Evolutionary conservation across 352 stramenopile species (phyloP).

Genomic region (Blastocystis sp.): DNA sequence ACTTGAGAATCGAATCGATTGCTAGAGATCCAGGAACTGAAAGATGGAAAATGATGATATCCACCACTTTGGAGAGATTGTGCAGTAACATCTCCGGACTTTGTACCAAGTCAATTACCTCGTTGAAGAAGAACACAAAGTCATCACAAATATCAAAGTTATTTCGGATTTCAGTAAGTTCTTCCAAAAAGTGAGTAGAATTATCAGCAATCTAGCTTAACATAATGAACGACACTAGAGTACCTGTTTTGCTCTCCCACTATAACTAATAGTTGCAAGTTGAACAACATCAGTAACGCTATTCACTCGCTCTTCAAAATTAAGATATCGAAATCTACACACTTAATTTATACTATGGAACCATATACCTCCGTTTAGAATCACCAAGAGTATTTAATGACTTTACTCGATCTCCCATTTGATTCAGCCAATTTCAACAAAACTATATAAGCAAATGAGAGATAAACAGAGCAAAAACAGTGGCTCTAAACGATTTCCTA

Average conservation of each 20-base stretch:
- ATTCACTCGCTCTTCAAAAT: slow-evolving; percentile 48
- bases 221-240: background rate
- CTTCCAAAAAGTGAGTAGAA: slow-evolving; percentile 46
- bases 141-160: slow-evolving; percentile 56
- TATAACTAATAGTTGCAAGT: slow-evolving; percentile 28
- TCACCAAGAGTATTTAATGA: slow-evolving; percentile 14
- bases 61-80: slow-evolving; percentile 30
- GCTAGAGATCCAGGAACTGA: background rate
- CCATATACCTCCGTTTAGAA: background rate
- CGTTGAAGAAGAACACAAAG: slow-evolving; percentile 58
- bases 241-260: slow-evolving; percentile 24
- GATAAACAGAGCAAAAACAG: background rate
- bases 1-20: slow-evolving; percentile 16
- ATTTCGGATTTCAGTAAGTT: slow-evolving; percentile 31
- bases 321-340: slow-evolving; percentile 50
- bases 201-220: slow-evolving; percentile 28
- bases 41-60: slow-evolving; percentile 49
- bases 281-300: slow-evolving; percentile 43
- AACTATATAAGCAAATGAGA: background rate
- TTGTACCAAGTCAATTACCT: slow-evolving; percentile 33
- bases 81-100: slow-evolving; percentile 54
- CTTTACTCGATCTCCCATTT: slow-evolving; percentile 53
- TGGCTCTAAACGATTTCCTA: background rate
- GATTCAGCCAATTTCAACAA: background rate
- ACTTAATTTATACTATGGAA: background rate